phyloP scores from a whole-genome alignment of 495 filamentous ascomycete genomes.

The Hypomontagnella monticulosa region DNA sequence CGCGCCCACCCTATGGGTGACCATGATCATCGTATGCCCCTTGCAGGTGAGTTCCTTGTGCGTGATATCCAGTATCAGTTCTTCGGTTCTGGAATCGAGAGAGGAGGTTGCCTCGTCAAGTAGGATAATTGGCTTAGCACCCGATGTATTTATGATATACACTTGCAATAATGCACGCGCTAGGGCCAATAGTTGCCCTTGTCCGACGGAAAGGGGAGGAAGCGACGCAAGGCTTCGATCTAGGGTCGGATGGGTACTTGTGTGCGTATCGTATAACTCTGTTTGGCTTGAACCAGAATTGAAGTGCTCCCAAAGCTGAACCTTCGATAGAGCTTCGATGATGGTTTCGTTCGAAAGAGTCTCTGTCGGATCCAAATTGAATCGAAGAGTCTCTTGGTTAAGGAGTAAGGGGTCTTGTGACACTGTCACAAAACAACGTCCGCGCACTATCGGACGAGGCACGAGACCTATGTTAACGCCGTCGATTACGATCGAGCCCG shows the following conservation, averaged over 20 bases:
- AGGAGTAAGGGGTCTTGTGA: constrained; percentile 62
- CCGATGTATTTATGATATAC: constrained; percentile 7
- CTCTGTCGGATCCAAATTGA: constrained; percentile 58
- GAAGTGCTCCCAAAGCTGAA: constrained; percentile 42
- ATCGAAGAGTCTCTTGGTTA: constrained; percentile 53
- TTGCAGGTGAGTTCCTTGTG: constrained; percentile 60
- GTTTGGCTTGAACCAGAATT: constrained; percentile 32
- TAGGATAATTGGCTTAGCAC: constrained; percentile 66
- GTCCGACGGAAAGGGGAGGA: constrained; percentile 44
- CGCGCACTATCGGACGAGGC: constrained; percentile 48
- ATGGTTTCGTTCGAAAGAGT: constrained; percentile 52
- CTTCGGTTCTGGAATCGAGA: constrained; percentile 80
- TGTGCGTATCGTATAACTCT: background rate
- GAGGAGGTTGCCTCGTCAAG: constrained; percentile 88
- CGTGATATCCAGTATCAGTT: constrained; percentile 75
- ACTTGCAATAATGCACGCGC: constrained; percentile 23
- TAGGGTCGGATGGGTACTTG: constrained; percentile 26
- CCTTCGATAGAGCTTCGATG: constrained; percentile 46
- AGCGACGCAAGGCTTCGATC: constrained; percentile 33
- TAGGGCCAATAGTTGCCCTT: constrained; percentile 30
- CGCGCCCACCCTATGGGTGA: constrained; percentile 70
- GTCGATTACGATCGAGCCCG: constrained; percentile 57
- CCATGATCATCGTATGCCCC: constrained; percentile 66
- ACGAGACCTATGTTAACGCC: constrained; percentile 53
- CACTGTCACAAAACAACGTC: constrained; percentile 49